phyloP scores from a whole-genome alignment of 345 rosid genomes.

The Hibiscus syriacus region DNA sequence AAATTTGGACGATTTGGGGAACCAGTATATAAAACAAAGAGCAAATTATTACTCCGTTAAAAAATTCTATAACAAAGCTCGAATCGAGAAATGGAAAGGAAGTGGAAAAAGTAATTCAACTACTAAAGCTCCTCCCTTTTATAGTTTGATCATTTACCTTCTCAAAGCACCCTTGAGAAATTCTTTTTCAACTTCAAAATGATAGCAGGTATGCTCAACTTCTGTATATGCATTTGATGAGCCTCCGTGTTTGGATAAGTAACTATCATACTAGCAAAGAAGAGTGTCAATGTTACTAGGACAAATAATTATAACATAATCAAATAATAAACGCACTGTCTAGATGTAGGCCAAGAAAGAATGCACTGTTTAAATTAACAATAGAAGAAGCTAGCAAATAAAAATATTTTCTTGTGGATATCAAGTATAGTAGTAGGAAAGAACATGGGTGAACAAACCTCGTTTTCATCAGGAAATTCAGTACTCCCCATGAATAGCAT shows the following conservation, averaged over 20 bases:
- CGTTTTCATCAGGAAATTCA: slow-evolving; percentile 91
- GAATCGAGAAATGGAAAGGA: background rate
- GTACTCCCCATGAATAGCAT: slow-evolving; percentile 99
- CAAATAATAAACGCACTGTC: background rate
- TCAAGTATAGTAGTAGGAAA: background rate
- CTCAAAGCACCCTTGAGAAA: slow-evolving; percentile 74
- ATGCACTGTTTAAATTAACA: background rate
- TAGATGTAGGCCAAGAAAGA: no score
- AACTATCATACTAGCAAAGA: slow-evolving; percentile 91
- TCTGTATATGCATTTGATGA: slow-evolving; percentile 96
- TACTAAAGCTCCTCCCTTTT: slow-evolving; percentile 5
- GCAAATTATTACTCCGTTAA: background rate
- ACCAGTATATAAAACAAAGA: background rate
- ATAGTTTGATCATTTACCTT: slow-evolving; percentile 45
- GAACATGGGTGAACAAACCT: slow-evolving; percentile 40
- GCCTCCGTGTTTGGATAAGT: slow-evolving; percentile 97
- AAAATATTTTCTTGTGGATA: background rate
- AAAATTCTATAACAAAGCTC: background rate
- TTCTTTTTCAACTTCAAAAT: slow-evolving; percentile 90
- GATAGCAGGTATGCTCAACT: slow-evolving; percentile 90
- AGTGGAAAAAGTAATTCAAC: no score
- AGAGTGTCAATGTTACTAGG: slow-evolving; percentile 33
- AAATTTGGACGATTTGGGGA: background rate
- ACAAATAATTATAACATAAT: slow-evolving; percentile 1
- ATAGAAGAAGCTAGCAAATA: background rate